Conservation (phyloP, 148 eudicot species). For the Rhododendron vialii region DNA sequence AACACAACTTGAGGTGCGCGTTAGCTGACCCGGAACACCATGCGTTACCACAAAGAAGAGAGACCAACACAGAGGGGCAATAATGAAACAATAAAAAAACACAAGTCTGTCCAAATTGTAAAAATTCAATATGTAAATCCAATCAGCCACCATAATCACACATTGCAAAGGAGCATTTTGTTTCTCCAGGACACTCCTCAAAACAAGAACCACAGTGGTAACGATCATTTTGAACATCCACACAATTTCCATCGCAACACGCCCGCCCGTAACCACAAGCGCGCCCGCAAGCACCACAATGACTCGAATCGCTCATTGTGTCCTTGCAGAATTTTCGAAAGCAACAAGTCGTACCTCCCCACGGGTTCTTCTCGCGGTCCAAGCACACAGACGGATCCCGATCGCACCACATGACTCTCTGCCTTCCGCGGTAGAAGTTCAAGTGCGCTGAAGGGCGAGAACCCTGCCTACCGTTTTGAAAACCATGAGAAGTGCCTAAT, state of each 20-base stretch:
- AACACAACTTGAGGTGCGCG: too few relatives aligned
- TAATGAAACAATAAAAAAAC: not conserved
- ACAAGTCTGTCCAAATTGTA: not conserved
- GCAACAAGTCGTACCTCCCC: constrained; percentile 25
- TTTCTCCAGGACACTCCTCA: constrained; percentile 20
- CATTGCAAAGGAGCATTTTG: constrained; percentile 23
- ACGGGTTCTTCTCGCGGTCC: constrained; percentile 26
- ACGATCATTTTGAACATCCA: constrained; percentile 17
- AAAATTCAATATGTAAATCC: not conserved
- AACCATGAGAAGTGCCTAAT: not conserved
- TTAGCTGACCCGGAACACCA: too few relatives aligned
- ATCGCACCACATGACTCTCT: constrained; percentile 17
- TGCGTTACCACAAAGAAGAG: not conserved
- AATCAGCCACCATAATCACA: constrained; percentile 25
- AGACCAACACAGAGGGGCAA: not conserved
- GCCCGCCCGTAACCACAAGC: constrained; percentile 12
- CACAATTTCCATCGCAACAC: constrained; percentile 24
- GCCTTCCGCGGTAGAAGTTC: constrained; percentile 23
- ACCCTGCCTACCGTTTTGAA: not conserved
- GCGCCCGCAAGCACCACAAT: constrained; percentile 18
- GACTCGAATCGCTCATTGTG: constrained; percentile 4
- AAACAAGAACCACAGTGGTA: constrained; percentile 26
- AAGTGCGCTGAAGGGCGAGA: constrained; percentile 10
- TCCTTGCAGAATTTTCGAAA: constrained; percentile 24
- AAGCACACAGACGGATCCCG: constrained; percentile 14